Conservation (phyloP, 2,329 filamentous ascomycete genomes). For the Diplodia mutila region DNA sequence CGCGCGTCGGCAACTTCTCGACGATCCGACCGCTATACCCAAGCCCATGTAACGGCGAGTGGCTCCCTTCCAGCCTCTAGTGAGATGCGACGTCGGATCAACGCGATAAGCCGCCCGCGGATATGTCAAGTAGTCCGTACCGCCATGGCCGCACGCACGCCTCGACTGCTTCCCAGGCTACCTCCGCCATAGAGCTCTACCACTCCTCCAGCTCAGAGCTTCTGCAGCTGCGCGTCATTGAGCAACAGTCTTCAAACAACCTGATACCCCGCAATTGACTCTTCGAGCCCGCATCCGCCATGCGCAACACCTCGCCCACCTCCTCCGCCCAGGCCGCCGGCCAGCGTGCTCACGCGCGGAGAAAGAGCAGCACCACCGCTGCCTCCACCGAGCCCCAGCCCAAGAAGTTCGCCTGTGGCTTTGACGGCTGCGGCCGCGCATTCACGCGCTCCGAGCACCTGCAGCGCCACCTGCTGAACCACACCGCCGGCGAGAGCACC, state of each 20-base stretch:
- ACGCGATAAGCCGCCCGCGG: conserved; percentile 18
- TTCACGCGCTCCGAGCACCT: conserved; percentile 64
- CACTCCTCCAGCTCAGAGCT: background rate
- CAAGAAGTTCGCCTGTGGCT: conserved; percentile 47
- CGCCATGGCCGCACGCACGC: conserved; percentile 3
- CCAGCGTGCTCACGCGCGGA: conserved; percentile 18
- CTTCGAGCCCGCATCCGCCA: background rate
- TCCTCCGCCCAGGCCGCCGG: background rate
- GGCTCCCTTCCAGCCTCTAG: background rate
- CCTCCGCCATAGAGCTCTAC: conserved; percentile 4
- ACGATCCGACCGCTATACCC: conserved; percentile 7
- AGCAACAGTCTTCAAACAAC: background rate
- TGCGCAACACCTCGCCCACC: conserved; percentile 17
- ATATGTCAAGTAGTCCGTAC: conserved; percentile 1
- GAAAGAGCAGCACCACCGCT: conserved; percentile 16
- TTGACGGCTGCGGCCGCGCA: conserved; percentile 54
- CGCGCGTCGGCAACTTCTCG: background rate
- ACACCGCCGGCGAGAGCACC: conserved; percentile 55
- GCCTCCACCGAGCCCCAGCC: background rate
- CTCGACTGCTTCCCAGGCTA: background rate
- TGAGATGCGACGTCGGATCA: conserved; percentile 19
- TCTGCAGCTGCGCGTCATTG: conserved; percentile 10
- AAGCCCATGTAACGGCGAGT: conserved; percentile 6
- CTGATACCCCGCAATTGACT: conserved; percentile 5
- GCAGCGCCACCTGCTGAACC: conserved; percentile 62